Base-by-base conservation (phyloP, 768 basidiomycete genomes). In the Rhizopogon salebrosus region DNA sequence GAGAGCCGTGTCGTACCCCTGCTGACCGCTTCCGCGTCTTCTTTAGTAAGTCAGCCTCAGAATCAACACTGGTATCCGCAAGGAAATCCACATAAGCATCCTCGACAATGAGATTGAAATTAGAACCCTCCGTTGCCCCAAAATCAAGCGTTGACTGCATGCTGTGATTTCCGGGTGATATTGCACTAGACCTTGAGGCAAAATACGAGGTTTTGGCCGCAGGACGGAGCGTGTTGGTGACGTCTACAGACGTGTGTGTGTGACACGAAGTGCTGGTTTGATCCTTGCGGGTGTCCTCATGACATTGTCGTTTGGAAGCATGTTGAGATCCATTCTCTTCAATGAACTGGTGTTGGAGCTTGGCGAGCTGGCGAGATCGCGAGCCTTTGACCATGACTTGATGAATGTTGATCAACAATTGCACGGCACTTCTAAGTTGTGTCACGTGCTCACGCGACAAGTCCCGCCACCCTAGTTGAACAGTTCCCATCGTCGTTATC, bases 401-500 rank as follows among this genome's bases (percentile, higher is more conserved):
- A 39, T 39, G 18, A 39, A 39, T 11, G 10, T 31, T 9, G 34
- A 31, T 52, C 40, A 46, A 24, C 27, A 49, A 22, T 29, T 29
- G 9, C 29, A 29, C 29, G 1, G 29, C 26, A 4, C 26, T 27
- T 27, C 2, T 29, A 10, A 29, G 29, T 29, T 29, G 29, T 1
- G 29, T 29, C 29, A 29, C 29, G 8, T 29, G 6, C 29, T 29
- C 29, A 29, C 1, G 8, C 3, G 29, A 29, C 29, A 29, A 29
- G 8, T 29, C 29, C 82, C 0, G 90, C 89, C 6, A 82, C 79
- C 27, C 84, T n/a, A n/a, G n/a, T n/a, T n/a, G n/a, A n/a, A n/a
- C 92, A 1, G 79, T 92, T 49, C 94, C 93, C 7, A 84, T 98
- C 53, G 78, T 98, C 58, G 85, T 95, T 54, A 80, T 98, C 67